Evolutionary conservation across 1,284 basidiomycete genomes (phyloP), one percentile per base, ranked within the genome.

Genomic region (Leccinum variabile): DNA sequence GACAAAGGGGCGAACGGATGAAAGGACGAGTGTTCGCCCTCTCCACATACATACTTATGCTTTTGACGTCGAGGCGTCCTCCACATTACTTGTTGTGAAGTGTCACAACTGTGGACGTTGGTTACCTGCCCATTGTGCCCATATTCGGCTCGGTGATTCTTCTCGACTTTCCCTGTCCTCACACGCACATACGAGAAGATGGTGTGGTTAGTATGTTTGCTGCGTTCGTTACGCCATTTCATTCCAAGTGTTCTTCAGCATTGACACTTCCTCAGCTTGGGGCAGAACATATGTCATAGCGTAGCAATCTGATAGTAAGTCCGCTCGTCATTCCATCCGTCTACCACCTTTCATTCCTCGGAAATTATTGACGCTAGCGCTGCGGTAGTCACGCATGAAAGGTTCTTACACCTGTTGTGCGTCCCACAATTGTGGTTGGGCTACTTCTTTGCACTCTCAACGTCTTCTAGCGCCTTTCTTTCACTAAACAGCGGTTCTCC

Each of bases 11-110:
- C 14, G 32, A 37, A 53, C 50, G 54, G 59, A 57, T 59, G 64
- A 53, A 60, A 39, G 22, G 53, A 57, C 56, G 35, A 44, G 56
- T 60, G 60, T 56, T 59, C 49, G 44, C 32, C 54, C 56, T 50
- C 22, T 22, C 49, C 49, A 50, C 13, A 50, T 50, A 50, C 22
- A 25, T 50, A 35, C 62, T 14, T 59, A 55, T 65, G 62, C 63
- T 72, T 74, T 74, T 75, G 67, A 74, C 59, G 57, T 66, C 60
- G 4, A 63, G 56, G 64, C 33, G 28, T 65, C 57, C 67, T 60
- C 66, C 64, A 63, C 69, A 65, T 72, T 75, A 72, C 75, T 72
- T 74, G 70, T 74, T 74, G 73, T 73, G 73, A 71, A 73, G 65
- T 68, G 70, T 72, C 37, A 55, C 49, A 44, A 56, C 63, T 62